Conservation (phyloP, 2,329 filamentous ascomycete genomes). For the Stachybotrys elegans region DNA sequence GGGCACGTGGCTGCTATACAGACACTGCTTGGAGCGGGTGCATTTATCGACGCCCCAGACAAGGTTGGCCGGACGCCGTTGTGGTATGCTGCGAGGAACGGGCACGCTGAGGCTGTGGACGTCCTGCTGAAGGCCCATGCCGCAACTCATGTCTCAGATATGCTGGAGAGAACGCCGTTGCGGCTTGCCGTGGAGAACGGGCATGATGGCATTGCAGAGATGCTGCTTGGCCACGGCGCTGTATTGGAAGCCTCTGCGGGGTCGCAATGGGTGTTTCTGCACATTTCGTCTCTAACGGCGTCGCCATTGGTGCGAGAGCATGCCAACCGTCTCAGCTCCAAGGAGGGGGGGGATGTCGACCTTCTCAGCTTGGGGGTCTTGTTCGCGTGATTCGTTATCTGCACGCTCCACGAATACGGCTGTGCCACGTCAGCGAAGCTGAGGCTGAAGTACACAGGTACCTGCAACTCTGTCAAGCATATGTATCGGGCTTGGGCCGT, state of each 20-base stretch:
- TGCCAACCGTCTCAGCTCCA: neutral
- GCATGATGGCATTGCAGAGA: neutral
- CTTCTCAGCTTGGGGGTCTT: neutral
- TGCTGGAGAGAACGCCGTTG: neutral
- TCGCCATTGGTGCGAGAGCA: neutral
- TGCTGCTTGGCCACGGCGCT: neutral
- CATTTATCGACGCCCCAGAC: neutral
- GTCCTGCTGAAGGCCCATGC: neutral
- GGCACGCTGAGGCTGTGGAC: neutral
- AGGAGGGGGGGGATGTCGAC: neutral
- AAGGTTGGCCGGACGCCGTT: neutral
- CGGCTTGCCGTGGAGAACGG: neutral
- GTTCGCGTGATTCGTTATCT: neutral
- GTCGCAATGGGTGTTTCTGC: neutral
- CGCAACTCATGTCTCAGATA: neutral
- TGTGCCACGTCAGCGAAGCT: neutral
- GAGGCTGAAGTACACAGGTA: neutral
- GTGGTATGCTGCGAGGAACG: neutral
- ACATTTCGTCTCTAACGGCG: neutral
- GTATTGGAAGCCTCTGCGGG: neutral
- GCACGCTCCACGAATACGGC: neutral
- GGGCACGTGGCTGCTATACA: neutral
- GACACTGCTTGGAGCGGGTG: neutral
- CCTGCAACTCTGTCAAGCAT: neutral
- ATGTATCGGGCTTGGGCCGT: neutral